phyloP scores from a whole-genome alignment of 225 moss, liverwort and hornwort genomes.

The Marchantia paleacea region DNA sequence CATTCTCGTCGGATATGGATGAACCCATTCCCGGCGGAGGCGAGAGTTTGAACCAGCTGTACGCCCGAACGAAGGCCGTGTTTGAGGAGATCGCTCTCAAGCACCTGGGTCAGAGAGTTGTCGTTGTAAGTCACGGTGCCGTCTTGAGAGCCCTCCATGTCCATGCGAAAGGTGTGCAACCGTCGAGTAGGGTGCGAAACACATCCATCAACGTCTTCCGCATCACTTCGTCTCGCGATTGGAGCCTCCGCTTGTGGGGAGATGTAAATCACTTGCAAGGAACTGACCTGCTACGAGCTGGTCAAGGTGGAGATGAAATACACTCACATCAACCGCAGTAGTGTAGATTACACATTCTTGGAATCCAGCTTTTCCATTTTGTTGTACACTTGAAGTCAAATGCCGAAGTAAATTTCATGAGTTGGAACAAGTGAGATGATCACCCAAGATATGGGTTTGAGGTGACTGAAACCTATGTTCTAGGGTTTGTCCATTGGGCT shows the following conservation, averaged over 20 bases:
- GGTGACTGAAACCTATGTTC: too few species aligned
- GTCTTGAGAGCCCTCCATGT: constrained; percentile 72
- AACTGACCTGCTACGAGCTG: constrained; percentile 52
- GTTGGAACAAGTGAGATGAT: too few species aligned
- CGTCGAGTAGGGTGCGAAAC: constrained; percentile 62
- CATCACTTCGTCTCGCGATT: constrained; percentile 60
- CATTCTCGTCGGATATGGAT: constrained; percentile 57
- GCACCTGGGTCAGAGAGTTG: constrained; percentile 73
- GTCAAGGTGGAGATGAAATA: constrained; percentile 66
- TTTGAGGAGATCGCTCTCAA: constrained; percentile 66
- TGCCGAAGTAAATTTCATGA: too few species aligned
- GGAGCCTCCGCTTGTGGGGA: constrained; percentile 70
- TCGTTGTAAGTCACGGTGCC: constrained; percentile 81
- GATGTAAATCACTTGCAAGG: constrained; percentile 75
- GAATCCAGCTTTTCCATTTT: too few species aligned
- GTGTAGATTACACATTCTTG: too few species aligned
- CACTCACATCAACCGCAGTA: not conserved
- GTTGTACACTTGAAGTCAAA: too few species aligned
- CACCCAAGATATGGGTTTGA: too few species aligned
- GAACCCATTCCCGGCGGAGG: constrained; percentile 88
- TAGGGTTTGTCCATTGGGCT: too few species aligned
- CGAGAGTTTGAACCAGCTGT: constrained; percentile 80
- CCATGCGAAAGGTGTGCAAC: constrained; percentile 59
- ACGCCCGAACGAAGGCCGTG: constrained; percentile 66
- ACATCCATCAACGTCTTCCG: constrained; percentile 74